These are phyloP conservation scores for Stagonosporopsis rhizophila DNA, from an alignment of 2,329 filamentous ascomycete genomes.

Conservation along the genomic window DNA sequence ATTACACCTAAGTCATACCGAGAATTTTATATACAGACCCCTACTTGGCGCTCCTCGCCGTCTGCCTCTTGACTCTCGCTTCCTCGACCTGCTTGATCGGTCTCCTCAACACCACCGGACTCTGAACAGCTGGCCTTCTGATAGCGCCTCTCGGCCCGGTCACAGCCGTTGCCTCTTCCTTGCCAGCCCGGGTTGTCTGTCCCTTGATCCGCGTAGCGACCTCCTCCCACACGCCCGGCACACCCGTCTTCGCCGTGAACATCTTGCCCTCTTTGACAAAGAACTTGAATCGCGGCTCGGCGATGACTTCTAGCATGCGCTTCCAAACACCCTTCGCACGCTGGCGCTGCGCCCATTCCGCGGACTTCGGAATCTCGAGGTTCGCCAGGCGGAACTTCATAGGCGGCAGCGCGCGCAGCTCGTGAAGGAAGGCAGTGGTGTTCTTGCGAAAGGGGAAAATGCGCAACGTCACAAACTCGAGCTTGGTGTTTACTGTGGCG, in stretches of 20 bases:
- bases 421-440: constrained; percentile 38
- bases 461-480: constrained; percentile 47
- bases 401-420: constrained; percentile 42
- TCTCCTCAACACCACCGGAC: constrained; percentile 10
- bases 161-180: not conserved
- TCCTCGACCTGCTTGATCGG: constrained; percentile 7
- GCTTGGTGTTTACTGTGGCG: constrained; percentile 33
- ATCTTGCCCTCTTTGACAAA: constrained; percentile 45
- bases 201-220: constrained; percentile 39
- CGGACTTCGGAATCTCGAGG: constrained; percentile 38
- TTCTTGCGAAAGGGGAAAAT: constrained; percentile 43
- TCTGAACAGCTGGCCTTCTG: constrained; percentile 7
- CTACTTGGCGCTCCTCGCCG: constrained; percentile 9
- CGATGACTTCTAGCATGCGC: constrained; percentile 32
- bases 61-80: constrained; percentile 38
- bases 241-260: constrained; percentile 41
- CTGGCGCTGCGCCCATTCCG: constrained; percentile 28
- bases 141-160: not conserved
- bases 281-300: constrained; percentile 44
- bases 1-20: too few species aligned
- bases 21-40: not conserved
- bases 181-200: constrained; percentile 26
- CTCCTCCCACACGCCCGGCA: constrained; percentile 47
- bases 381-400: constrained; percentile 42
- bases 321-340: constrained; percentile 27